Evolutionary conservation across 345 rosid species (phyloP).

Genomic region (Eutrema yunnanense): DNA sequence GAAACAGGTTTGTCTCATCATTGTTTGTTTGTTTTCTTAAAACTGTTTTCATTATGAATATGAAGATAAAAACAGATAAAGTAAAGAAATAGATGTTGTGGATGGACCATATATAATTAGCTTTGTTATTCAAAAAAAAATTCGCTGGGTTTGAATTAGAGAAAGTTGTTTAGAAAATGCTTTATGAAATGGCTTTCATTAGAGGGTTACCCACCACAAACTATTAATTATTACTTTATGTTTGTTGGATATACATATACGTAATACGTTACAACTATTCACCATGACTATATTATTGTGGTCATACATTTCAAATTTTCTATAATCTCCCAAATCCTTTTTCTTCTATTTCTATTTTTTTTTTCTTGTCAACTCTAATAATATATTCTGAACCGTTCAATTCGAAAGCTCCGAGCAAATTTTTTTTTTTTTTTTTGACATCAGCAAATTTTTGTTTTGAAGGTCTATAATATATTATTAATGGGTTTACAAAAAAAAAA

Average conservation of each 20-base stretch:
- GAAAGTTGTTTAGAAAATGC: constrained; percentile 16
- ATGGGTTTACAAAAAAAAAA: background rate
- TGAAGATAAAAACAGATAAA: constrained; percentile 9
- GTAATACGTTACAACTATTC: background rate
- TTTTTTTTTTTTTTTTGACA: too few species aligned
- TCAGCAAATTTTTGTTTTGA: too few species aligned
- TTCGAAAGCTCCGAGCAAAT: background rate
- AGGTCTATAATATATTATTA: background rate
- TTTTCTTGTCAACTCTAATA: background rate
- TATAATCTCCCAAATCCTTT: background rate
- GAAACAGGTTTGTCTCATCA: constrained; percentile 66
- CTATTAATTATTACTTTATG: constrained; percentile 13
- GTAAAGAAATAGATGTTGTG: background rate
- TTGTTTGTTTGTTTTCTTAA: background rate
- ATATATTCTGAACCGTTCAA: background rate
- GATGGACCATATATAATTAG: background rate
- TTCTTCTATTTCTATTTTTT: background rate
- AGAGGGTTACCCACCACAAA: constrained; percentile 27
- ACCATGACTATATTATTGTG: background rate
- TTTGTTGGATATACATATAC: constrained; percentile 16
- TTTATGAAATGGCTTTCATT: constrained; percentile 18
- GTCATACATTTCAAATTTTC: background rate
- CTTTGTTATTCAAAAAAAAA: background rate
- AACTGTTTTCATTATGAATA: background rate
- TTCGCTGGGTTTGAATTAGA: constrained; percentile 21